A percentile compares a stretch with the other conserved stretches of the same genome.
These are phyloP conservation scores for Ilex paraguariensis DNA, from an alignment of 305 asterid species.

Conservation along the genomic window DNA sequence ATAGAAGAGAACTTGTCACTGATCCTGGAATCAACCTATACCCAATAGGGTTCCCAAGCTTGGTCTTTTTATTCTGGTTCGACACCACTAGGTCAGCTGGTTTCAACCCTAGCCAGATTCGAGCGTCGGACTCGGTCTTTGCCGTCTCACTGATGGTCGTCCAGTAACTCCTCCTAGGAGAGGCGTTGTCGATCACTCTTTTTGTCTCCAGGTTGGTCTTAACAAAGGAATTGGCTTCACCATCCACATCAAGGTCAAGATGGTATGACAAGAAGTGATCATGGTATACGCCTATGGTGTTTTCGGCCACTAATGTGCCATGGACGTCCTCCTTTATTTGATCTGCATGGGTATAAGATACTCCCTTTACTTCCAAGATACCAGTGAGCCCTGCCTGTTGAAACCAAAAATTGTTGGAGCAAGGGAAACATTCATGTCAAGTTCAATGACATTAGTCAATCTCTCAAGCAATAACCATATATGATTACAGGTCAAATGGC, in stretches of 20 bases:
- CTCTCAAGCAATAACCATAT: too few relatives aligned
- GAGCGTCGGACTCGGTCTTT: conserved; percentile 48
- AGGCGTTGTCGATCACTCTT: conserved; percentile 6
- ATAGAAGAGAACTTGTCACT: conserved; percentile 20
- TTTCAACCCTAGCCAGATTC: conserved; percentile 30
- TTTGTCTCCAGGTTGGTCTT: conserved; percentile 27
- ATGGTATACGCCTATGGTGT: conserved; percentile 44
- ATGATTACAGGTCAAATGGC: too few relatives aligned
- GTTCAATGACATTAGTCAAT: too few relatives aligned
- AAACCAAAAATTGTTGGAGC: neutral
- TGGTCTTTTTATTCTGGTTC: conserved; percentile 49
- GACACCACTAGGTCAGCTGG: conserved; percentile 29
- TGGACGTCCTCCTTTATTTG: conserved; percentile 50
- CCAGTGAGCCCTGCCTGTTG: conserved; percentile 56
- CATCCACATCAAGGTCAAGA: conserved; percentile 60
- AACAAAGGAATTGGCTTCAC: conserved; percentile 43
- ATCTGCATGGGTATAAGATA: conserved; percentile 37
- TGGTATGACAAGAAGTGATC: conserved; percentile 58
- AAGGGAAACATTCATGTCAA: too few relatives aligned
- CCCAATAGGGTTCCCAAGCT: conserved; percentile 49
- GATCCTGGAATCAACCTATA: conserved; percentile 45
- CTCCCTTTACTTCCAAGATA: conserved; percentile 48
- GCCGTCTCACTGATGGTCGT: conserved; percentile 27
- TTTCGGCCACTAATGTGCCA: conserved; percentile 56
- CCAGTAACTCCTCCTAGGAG: conserved; percentile 60